Percentiles rank a stretch among this genome's conserved stretches.
Conservation (phyloP, 805 yeast genomes). For the Saccharomycopsis vini region DNA sequence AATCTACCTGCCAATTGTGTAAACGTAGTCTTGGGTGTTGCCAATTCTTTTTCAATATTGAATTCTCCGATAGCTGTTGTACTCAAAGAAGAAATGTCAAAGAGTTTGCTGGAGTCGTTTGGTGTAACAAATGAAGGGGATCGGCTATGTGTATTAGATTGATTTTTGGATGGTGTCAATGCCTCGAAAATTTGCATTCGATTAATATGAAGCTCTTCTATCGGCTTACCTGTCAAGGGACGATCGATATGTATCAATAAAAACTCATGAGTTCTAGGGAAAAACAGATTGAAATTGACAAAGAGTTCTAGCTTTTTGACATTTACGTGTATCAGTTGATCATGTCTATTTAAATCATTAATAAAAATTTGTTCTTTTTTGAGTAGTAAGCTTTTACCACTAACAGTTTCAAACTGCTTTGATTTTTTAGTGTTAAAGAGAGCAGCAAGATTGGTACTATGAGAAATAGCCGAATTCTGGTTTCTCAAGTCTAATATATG, state of each 20-base stretch:
- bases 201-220: constrained; percentile 9
- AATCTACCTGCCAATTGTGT: constrained; percentile 32
- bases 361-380: constrained; percentile 10
- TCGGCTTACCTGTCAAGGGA: constrained; percentile 40
- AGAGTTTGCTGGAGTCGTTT: too few species aligned
- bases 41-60: background rate
- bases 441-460: constrained; percentile 9
- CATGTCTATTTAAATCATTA: background rate
- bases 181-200: background rate
- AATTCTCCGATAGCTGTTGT: too few species aligned
- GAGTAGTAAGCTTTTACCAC: constrained; percentile 8
- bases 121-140: background rate
- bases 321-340: constrained; percentile 25
- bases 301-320: constrained; percentile 41
- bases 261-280: constrained; percentile 47
- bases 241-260: constrained; percentile 50
- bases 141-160: constrained; percentile 5
- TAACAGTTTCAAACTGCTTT: constrained; percentile 5
- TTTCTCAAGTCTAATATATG: constrained; percentile 14
- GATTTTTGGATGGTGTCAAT: background rate
- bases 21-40: constrained; percentile 23
- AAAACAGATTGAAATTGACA: constrained; percentile 47
- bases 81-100: too few species aligned
- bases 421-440: constrained; percentile 14
- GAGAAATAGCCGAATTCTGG: constrained; percentile 4